Percentiles rank a stretch among this genome's conserved stretches.
These are phyloP conservation scores for Fusarium luffae DNA, from an alignment of 2,329 filamentous ascomycete genomes.

Conservation along the genomic window DNA sequence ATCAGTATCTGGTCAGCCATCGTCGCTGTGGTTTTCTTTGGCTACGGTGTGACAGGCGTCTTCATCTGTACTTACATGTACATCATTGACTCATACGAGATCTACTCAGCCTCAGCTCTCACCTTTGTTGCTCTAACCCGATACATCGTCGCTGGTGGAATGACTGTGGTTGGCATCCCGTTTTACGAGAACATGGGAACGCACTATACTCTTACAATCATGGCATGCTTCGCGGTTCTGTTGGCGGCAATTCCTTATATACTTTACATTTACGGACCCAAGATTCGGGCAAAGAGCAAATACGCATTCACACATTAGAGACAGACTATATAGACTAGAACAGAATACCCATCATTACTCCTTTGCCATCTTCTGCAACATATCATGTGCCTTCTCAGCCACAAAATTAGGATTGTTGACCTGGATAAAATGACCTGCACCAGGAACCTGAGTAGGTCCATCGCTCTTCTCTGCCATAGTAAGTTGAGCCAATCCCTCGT, in stretches of 20 bases:
- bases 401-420: slow-evolving; percentile 62
- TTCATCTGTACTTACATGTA: slow-evolving; percentile 52
- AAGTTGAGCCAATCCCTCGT: slow-evolving; percentile 60
- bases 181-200: slow-evolving; percentile 51
- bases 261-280: slow-evolving; percentile 42
- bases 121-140: slow-evolving; percentile 48
- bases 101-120: slow-evolving; percentile 49
- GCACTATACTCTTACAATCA: slow-evolving; percentile 49
- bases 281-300: slow-evolving; percentile 36
- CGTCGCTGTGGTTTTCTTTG: slow-evolving; percentile 56
- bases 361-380: slow-evolving; percentile 14
- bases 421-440: slow-evolving; percentile 55
- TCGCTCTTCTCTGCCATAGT: slow-evolving; percentile 54
- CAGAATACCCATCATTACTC: not conserved
- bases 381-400: slow-evolving; percentile 30
- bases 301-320: slow-evolving; percentile 23
- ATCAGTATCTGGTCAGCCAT: slow-evolving; percentile 60
- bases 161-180: slow-evolving; percentile 51
- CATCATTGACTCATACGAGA: slow-evolving; percentile 52
- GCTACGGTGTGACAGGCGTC: slow-evolving; percentile 53
- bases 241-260: slow-evolving; percentile 48
- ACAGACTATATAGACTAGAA: not conserved
- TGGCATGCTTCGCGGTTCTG: slow-evolving; percentile 46
- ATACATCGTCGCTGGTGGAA: slow-evolving; percentile 49
- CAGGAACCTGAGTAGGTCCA: slow-evolving; percentile 31